A percentile compares a stretch with the other conserved stretches of the same genome.
Evolutionary conservation across 495 filamentous ascomycete genomes (phyloP).

Genomic region (Emericellopsis terricola): DNA sequence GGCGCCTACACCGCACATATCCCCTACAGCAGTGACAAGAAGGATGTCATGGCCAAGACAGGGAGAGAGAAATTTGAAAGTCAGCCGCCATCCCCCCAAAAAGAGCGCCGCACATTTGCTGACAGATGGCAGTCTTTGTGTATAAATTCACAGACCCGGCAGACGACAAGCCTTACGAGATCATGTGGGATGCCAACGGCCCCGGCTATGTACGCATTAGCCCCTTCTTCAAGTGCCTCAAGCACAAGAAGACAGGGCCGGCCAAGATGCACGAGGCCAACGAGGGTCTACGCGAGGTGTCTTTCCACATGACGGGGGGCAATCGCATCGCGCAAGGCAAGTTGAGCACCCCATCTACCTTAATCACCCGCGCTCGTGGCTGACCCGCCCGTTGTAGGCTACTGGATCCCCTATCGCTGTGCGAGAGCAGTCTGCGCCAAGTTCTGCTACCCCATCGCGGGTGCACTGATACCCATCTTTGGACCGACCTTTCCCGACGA

Average conservation of each 20-base stretch:
- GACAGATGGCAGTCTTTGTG: conserved; percentile 49
- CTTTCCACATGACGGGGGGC: conserved; percentile 88
- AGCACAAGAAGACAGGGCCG: conserved; percentile 71
- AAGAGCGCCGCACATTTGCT: neutral
- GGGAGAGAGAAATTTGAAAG: conserved; percentile 79
- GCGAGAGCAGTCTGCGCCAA: conserved; percentile 71
- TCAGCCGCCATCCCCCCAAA: conserved; percentile 17
- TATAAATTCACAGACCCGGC: conserved; percentile 69
- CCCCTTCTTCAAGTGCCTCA: conserved; percentile 80
- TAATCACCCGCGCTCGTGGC: neutral
- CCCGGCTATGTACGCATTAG: conserved; percentile 90
- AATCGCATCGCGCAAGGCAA: conserved; percentile 78
- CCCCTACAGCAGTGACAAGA: conserved; percentile 88
- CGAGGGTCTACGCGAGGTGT: conserved; percentile 65
- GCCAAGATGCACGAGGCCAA: conserved; percentile 66
- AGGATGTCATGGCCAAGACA: conserved; percentile 66
- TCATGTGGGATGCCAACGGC: conserved; percentile 89
- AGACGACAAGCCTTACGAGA: conserved; percentile 46
- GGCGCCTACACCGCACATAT: conserved; percentile 54
- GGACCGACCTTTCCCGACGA: conserved; percentile 56
- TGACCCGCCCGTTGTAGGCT: conserved; percentile 36
- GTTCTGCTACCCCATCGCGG: conserved; percentile 74
- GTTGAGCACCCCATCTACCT: neutral
- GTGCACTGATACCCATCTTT: conserved; percentile 75
- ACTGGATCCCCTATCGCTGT: conserved; percentile 87